Base-by-base conservation (phyloP, 1,139 yeast genomes). In the Geotrichum restrictum region DNA sequence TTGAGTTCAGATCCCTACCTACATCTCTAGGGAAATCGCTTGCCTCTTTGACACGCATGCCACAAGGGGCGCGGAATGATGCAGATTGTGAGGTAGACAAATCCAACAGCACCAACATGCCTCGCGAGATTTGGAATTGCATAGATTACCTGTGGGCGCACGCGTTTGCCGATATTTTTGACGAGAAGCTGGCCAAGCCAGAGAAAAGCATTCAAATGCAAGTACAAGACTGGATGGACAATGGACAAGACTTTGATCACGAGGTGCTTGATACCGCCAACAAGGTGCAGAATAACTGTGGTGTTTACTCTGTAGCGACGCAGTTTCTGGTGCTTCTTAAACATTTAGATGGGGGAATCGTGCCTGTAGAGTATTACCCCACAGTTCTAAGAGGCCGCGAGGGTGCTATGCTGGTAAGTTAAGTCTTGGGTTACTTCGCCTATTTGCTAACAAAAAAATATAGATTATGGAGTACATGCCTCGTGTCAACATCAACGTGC, bases 291-390 rank as follows among this genome's bases (percentile, higher is more conserved):
- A n/a, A 8, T 3, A 49, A 53, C 44, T 27, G 47, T 2, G 71
- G 71, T 1, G 55, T 60, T 1, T 62, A 62, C 32, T 64, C 72
- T 0, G 73, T 70, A 1, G 66, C 69, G 1, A 61, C 61, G 31
- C 66, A 63, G 38, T 63, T 70, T 24, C 32, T 72, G 10, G 53
- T 70, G 2, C 50, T 76, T 3, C 57, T 76, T 53, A 57, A 62
- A 24, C 65, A 69, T 53, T 56, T 74, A 10, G 72, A 74, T 18
- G 77, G 73, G 19, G 76, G 76, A 2, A 62, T 76, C 8, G 65
- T 76, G 11, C 69, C 75, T 0, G 62, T 57, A 16, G 72, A 70
- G 29, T 59, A 70, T 36, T 64, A 71, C 6, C 55, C 57, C 34
- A 52, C 54, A 18, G 54, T 54, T 1, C 40, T 49, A 4, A 32